phyloP scores from a whole-genome alignment of 1,139 yeast genomes.

The Geotrichum carabidarum region DNA sequence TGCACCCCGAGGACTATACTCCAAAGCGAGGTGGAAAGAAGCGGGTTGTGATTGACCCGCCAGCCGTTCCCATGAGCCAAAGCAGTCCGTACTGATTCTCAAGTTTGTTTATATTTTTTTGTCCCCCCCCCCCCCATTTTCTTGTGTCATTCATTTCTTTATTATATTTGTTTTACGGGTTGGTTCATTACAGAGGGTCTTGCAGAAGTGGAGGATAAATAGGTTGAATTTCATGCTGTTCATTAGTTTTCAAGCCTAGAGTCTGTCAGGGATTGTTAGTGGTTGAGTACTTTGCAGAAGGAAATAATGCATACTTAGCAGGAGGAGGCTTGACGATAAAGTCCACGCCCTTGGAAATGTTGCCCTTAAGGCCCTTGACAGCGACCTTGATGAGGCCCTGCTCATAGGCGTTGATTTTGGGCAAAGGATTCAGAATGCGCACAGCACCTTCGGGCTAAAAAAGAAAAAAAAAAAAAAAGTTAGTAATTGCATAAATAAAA shows the following conservation, averaged over 20 bases:
- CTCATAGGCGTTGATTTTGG: slow-evolving; percentile 35
- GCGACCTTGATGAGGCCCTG: slow-evolving; percentile 67
- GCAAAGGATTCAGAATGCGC: slow-evolving; percentile 48
- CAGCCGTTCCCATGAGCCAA: slow-evolving; percentile 1
- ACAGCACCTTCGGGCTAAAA: slow-evolving; percentile 63
- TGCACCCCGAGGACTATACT: slow-evolving; percentile 43
- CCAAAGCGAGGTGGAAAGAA: slow-evolving; percentile 45
- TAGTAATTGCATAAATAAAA: not conserved
- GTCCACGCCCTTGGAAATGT: slow-evolving; percentile 63
- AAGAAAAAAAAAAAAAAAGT: not conserved
- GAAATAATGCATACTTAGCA: slow-evolving; percentile 24
- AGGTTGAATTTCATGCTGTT: not conserved
- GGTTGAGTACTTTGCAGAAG: not conserved
- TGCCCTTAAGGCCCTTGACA: slow-evolving; percentile 69
- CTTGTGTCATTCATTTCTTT: not conserved
- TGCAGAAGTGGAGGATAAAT: not conserved
- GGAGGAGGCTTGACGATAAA: slow-evolving; percentile 37
- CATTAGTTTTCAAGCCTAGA: not conserved
- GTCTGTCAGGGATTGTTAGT: not conserved
- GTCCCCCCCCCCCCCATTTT: not conserved
- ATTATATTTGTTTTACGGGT: not conserved
- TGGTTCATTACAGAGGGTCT: not conserved
- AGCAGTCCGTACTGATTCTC: slow-evolving; percentile 4
- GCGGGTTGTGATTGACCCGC: slow-evolving; percentile 24
- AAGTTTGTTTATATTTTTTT: not conserved